Conservation (phyloP, 2,329 filamentous ascomycete species). For the Raffaelea arxii region DNA sequence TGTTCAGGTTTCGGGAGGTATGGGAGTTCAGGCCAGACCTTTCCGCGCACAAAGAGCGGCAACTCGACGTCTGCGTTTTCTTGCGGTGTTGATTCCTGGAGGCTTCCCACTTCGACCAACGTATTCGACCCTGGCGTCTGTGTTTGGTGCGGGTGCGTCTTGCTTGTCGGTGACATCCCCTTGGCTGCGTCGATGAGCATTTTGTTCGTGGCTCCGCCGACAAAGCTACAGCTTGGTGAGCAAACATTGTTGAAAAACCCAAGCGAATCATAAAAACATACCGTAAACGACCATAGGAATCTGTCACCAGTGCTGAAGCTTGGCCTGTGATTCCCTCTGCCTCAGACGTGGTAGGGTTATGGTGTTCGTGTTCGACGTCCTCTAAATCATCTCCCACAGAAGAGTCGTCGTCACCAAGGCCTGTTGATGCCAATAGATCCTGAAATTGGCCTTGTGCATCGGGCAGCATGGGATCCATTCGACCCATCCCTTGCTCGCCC, state of each 20-base stretch:
- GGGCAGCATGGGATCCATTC: neutral
- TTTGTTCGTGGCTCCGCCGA: slow-evolving; percentile 17
- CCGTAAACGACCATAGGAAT: slow-evolving; percentile 18
- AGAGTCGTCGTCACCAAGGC: neutral
- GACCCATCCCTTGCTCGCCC: too few relatives aligned
- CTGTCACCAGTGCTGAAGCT: slow-evolving; percentile 16
- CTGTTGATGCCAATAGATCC: neutral
- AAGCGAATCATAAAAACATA: slow-evolving; percentile 3
- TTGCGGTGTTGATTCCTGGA: neutral
- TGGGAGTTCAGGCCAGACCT: slow-evolving; percentile 18
- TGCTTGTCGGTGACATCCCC: slow-evolving; percentile 12
- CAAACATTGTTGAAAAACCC: neutral
- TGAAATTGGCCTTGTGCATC: neutral
- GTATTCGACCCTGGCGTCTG: neutral
- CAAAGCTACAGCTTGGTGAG: slow-evolving; percentile 10
- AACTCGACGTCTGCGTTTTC: slow-evolving; percentile 13
- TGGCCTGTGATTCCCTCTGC: slow-evolving; percentile 4
- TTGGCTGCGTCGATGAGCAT: slow-evolving; percentile 19
- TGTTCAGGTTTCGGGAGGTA: slow-evolving; percentile 17
- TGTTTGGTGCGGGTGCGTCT: neutral
- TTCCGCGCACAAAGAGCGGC: slow-evolving; percentile 18
- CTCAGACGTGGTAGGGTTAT: neutral
- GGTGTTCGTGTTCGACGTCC: slow-evolving; percentile 2
- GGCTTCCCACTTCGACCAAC: neutral
- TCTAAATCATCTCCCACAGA: neutral